These are phyloP conservation scores for Ophiostoma fasciatum DNA, from an alignment of 2,329 filamentous ascomycete species.

Conservation along the genomic window DNA sequence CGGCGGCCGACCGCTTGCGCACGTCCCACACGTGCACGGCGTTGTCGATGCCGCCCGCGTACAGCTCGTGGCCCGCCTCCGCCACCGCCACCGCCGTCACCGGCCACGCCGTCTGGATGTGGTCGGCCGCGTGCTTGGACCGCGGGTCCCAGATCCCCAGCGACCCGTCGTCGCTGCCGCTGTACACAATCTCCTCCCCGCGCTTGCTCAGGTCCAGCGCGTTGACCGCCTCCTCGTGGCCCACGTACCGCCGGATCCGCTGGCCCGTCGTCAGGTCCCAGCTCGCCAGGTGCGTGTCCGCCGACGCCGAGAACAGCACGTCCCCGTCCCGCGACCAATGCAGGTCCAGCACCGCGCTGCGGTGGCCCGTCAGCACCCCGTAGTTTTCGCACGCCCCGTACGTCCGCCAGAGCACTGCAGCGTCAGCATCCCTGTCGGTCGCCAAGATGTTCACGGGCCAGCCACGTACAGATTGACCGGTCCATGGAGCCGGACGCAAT, in stretches of 20 bases:
- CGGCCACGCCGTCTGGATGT: slow-evolving; percentile 81
- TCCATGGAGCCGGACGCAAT: slow-evolving; percentile 97
- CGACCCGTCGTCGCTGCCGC: slow-evolving; percentile 82
- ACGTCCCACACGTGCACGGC: slow-evolving; percentile 96
- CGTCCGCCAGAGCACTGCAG: slow-evolving; percentile 76
- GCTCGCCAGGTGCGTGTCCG: slow-evolving; percentile 83
- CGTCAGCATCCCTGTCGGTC: too few species aligned
- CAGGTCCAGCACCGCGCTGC: slow-evolving; percentile 77
- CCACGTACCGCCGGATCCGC: slow-evolving; percentile 79
- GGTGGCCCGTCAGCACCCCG: slow-evolving; percentile 74
- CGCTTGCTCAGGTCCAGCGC: slow-evolving; percentile 74
- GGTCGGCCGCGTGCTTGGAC: slow-evolving; percentile 74
- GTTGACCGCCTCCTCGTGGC: slow-evolving; percentile 95
- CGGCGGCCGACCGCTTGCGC: slow-evolving; percentile 64
- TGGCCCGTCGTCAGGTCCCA: slow-evolving; percentile 92
- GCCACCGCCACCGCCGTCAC: slow-evolving; percentile 85
- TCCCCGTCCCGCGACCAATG: slow-evolving; percentile 95
- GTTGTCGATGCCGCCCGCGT: slow-evolving; percentile 89
- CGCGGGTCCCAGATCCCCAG: slow-evolving; percentile 95
- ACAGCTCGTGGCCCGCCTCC: slow-evolving; percentile 90
- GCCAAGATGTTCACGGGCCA: too few species aligned
- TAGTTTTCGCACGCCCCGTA: slow-evolving; percentile 93
- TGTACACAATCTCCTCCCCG: slow-evolving; percentile 81
- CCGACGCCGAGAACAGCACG: slow-evolving; percentile 81
- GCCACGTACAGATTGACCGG: slow-evolving; percentile 62